These are phyloP conservation scores for Diaporthe sp. DNA, from an alignment of 2,329 filamentous ascomycete genomes.

Conservation along the genomic window DNA sequence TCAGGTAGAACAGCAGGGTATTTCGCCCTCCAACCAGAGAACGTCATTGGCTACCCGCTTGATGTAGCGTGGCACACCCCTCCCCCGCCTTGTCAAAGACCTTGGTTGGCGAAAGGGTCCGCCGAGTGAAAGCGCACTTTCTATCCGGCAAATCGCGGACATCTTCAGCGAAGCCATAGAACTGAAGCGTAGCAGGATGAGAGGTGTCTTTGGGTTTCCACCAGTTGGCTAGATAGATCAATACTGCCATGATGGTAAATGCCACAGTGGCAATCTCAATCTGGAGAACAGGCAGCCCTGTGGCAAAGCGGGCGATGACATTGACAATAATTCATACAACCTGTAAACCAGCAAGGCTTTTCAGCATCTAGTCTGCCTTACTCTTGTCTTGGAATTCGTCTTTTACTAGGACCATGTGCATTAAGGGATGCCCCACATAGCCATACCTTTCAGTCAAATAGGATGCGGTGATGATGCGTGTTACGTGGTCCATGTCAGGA, in stretches of 20 bases:
- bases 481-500: not conserved
- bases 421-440: not conserved
- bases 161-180: not conserved
- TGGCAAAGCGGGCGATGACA: not conserved
- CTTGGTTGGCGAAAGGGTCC: not conserved
- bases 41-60: not conserved
- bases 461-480: not conserved
- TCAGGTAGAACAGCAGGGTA: not conserved
- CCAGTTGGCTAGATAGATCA: constrained; percentile 11
- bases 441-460: not conserved
- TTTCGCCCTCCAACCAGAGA: constrained; percentile 4
- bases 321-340: not conserved
- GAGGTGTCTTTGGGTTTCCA: constrained; percentile 16
- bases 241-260: constrained; percentile 4
- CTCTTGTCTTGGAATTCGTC: constrained; percentile 3
- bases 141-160: not conserved
- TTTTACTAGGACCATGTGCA: not conserved
- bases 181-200: not conserved
- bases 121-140: not conserved
- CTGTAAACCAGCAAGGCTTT: not conserved
- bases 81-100: not conserved
- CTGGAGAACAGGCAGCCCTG: not conserved
- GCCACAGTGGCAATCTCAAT: constrained; percentile 14
- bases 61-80: not conserved
- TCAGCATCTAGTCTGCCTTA: constrained; percentile 9